Base-by-base conservation (phyloP, 345 rosid genomes). In the Rhizophora apiculata region DNA sequence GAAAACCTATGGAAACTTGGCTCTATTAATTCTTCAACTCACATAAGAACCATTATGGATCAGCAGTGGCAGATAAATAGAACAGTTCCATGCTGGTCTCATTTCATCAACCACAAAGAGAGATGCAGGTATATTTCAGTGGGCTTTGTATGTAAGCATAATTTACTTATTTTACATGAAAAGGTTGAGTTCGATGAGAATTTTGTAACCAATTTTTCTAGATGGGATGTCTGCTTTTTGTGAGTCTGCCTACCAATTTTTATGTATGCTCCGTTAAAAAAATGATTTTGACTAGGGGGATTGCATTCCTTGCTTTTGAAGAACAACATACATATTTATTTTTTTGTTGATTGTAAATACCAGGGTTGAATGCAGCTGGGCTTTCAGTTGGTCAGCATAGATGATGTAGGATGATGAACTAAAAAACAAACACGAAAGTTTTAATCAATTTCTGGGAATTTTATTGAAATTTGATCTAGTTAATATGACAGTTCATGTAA, bases 81-180 rank as follows among this genome's bases (percentile, higher is more conserved):
- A 79, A 80, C 81, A 63, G 96, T 88, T 70, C 98, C 96, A n/a
- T 90, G 98, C 67, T 90, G 96, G 96, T 93, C 96, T 0, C 96
- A 85, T 86, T 90, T 90, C 78, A 68, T 93, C 57, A 72, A 78
- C 68, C 32, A 49, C 3, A 77, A 83, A 72, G 76, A 36, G 68
- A 82, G 92, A 39, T 87, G 96, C 84, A 78, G 78, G 94, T 89
- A 83, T 62, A 78, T 70, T 18, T 13, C 49, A 8, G 10, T 29
- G 43, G 49, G 49, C 48, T 43, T 43, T 43, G 18, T 3, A 3
- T 43, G 49, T 43, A 19, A 43, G 18, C 19, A 43, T 43, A 43
- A 43, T 43, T 39, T 43, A 15, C 18, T 13, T 43, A 39, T 43
- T 43, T 43, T 43, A 43, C 16, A 43, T 15, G 19, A 43, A 43